A percentile compares a stretch with the other conserved stretches of the same genome.
phyloP scores from a whole-genome alignment of 345 rosid species.

The Salix exigua region DNA sequence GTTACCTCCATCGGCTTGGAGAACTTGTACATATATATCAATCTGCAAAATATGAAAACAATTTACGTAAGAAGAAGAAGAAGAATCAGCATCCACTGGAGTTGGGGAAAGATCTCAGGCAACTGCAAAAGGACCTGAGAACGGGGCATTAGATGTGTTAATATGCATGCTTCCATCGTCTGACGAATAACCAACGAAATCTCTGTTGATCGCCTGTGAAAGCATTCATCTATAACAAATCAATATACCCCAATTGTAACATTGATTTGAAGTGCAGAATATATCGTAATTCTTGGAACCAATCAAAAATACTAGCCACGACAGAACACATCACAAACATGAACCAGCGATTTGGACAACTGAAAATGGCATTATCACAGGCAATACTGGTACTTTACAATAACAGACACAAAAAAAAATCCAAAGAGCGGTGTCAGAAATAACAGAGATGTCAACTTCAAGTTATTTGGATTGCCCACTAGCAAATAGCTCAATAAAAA shows the following conservation, averaged over 20 bases:
- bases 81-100: background rate
- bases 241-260: background rate
- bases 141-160: conserved; percentile 78
- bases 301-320: background rate
- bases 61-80: background rate
- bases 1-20: conserved; percentile 98
- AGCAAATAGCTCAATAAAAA: no score
- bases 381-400: background rate
- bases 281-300: background rate
- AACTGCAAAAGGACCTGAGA: conserved; percentile 63
- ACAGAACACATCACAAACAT: background rate
- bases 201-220: conserved; percentile 81
- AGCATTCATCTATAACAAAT: background rate
- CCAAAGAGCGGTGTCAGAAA: no score
- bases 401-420: no score
- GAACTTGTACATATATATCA: conserved; percentile 91
- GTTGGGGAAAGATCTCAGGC: background rate
- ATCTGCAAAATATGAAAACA: conserved; percentile 46
- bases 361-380: background rate
- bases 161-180: conserved; percentile 90
- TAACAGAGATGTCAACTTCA: no score
- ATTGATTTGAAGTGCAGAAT: background rate
- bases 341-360: background rate
- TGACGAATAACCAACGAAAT: conserved; percentile 87
- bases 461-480: no score